Base-by-base conservation (phyloP, 1,139 yeast species). In the Blastobotrys apis region DNA sequence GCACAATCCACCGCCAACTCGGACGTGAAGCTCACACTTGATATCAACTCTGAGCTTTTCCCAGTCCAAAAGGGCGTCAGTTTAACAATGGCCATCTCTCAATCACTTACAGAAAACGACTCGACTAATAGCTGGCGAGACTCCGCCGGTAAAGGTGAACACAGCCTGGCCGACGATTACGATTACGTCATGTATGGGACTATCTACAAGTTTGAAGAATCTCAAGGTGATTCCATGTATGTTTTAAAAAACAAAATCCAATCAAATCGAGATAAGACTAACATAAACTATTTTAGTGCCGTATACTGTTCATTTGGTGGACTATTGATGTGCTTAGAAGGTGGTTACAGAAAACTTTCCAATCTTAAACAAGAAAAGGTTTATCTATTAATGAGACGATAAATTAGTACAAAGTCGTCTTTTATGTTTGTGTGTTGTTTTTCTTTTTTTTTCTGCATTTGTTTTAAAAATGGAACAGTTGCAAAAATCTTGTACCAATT, bases 181-280 rank as follows among this genome's bases (percentile, higher is more conserved):
- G 98, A 94, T 64, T 94, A 94, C 59, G 97, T 92, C 56, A 92
- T 92, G 97, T 83, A 90, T 65, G 99, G 99, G 48, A 90, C 97
- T 13, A 95, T 94, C 39, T 94, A 94, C 73, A 88, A 92, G 66
- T 92, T 94, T 62, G 97, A 92, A 64, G 98, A 92, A 68, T 81
- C 83, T 53, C 71, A 77, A 36, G 83, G 79, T 51, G 83, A 80
- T 60, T 69, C 71, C 53, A 70, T 73, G 62, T n/a, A n/a, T n/a
- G n/a, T n/a, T n/a, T n/a, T n/a, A n/a, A 66, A 51, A 49, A 68
- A 53, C 27, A 17, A 20, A 23, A 3, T 19, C 35, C 2, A n/a
- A 30, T 3, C n/a, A 21, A n/a, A 21, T 17, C 17, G 16, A 57
- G 64, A 47, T 84, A 79, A 59, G 32, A 32, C 53, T 51, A 47